Evolutionary conservation across 2,329 filamentous ascomycete genomes (phyloP), one percentile per base, ranked within the genome.

Genomic region (Neoscytalidium dimidiatum): DNA sequence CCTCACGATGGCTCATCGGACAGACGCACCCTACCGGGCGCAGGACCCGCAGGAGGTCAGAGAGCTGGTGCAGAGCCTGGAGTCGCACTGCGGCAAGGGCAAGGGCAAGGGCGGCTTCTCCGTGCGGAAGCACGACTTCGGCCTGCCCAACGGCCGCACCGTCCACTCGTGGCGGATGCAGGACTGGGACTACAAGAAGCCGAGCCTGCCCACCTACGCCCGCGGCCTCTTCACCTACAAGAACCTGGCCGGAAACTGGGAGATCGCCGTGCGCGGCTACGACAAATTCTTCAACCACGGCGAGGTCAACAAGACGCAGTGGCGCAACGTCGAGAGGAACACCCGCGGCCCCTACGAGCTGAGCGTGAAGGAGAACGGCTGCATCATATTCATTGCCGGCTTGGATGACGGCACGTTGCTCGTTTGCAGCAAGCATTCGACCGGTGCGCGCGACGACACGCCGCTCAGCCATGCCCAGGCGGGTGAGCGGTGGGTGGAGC

Each of bases 401-500:
- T 83, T 99, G 23, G 92, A 96, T 72, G 94, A 97, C 72, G 94
- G 88, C 38, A 92, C 92, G 1, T 82, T 99, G 9, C 83, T 99
- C 7, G 94, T 99, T n/a, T 98, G 94, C 85, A 98, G 94, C 84
- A 99, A 99, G 75, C 95, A 99, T 77, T 98, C 95, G 0, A 98
- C 94, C 0, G 95, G 95, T 6, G 82, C 87, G 26, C 86, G 94
- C n/a, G 79, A 78, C 23, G 92, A 96, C 73, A 79, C 83, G 4
- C 84, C 88, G 31, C 69, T 91, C 65, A 97, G 92, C 78, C 95
- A 99, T 81, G 92, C 95, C 3, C 84, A 85, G 66, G 92, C 88
- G 3, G 95, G 94, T 51, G 94, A 97, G 81, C 80, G 80, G 66
- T 94, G 92, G 84, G 84, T 97, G 0, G 90, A 95, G 75, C 85